Evolutionary conservation across 129 eudicot genomes (phyloP).

Genomic region (Rutidosis leptorrhynchoides): DNA sequence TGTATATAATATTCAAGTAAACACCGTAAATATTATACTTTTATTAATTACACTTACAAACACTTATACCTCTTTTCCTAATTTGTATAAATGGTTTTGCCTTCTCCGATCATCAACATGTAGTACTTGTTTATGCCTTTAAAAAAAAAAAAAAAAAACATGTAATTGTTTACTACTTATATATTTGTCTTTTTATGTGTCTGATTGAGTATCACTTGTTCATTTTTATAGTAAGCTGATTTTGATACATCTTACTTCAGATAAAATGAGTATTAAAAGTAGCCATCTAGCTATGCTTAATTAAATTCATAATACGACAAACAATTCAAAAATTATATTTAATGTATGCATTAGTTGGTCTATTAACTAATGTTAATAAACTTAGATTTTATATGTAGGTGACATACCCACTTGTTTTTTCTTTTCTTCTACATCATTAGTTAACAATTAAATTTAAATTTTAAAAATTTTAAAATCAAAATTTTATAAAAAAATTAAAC

Average conservation of each 20-base stretch:
- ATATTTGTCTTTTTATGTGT: background rate
- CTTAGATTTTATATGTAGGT: too few species aligned
- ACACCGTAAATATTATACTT: too few species aligned
- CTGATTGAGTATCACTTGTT: background rate
- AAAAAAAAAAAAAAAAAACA: too few species aligned
- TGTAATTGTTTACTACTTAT: background rate
- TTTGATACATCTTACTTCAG: background rate
- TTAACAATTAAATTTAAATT: too few species aligned
- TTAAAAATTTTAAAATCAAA: background rate
- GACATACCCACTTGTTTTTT: constrained; percentile 21
- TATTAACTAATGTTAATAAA: too few species aligned
- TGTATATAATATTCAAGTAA: too few species aligned
- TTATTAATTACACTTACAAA: too few species aligned
- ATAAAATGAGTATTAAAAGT: background rate
- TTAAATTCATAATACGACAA: background rate
- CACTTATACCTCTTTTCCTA: too few species aligned
- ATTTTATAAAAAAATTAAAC: background rate
- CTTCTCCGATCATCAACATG: background rate
- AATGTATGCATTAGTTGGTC: too few species aligned
- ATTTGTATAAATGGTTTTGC: background rate
- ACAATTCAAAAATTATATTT: too few species aligned
- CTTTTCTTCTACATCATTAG: background rate
- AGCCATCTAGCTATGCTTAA: background rate
- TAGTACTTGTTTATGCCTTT: too few species aligned
- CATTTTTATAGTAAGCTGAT: background rate